A percentile compares a stretch with the other conserved stretches of the same genome.
Evolutionary conservation across 495 filamentous ascomycete genomes (phyloP).

Genomic region (Parmelia sp.): DNA sequence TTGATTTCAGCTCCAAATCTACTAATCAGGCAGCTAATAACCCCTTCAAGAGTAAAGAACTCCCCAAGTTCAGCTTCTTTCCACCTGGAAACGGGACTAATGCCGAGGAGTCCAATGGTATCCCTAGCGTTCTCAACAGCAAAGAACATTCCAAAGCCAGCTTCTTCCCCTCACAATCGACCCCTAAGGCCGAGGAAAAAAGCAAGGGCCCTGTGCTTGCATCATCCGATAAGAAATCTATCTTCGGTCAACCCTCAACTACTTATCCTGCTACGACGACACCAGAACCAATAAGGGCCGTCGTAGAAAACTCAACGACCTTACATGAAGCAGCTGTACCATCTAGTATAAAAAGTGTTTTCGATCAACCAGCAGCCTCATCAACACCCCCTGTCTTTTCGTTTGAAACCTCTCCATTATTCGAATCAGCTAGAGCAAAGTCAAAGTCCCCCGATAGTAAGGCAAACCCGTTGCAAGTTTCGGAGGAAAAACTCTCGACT

Average conservation of each 20-base stretch:
- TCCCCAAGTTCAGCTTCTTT: constrained; percentile 12
- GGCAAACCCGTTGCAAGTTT: neutral
- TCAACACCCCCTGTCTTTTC: constrained; percentile 5
- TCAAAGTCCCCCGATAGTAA: neutral
- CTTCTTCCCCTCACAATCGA: neutral
- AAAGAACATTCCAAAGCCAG: neutral
- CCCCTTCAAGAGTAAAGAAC: constrained; percentile 4
- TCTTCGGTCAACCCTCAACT: constrained; percentile 8
- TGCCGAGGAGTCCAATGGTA: neutral
- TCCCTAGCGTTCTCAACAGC: neutral
- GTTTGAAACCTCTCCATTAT: constrained; percentile 13
- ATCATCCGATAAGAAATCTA: neutral
- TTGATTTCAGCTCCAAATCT: constrained; percentile 4
- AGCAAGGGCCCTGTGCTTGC: neutral
- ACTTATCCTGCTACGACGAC: neutral
- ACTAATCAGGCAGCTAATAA: neutral
- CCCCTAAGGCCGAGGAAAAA: neutral
- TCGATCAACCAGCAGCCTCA: constrained; percentile 5
- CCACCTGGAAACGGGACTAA: constrained; percentile 3
- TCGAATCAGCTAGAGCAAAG: neutral
- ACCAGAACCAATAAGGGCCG: neutral
- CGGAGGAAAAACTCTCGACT: neutral
- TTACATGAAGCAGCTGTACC: neutral
- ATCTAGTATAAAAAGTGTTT: neutral
- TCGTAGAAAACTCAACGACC: neutral